Evolutionary conservation across 1,284 basidiomycete genomes (phyloP).

Genomic region (Phylloporus sp.): DNA sequence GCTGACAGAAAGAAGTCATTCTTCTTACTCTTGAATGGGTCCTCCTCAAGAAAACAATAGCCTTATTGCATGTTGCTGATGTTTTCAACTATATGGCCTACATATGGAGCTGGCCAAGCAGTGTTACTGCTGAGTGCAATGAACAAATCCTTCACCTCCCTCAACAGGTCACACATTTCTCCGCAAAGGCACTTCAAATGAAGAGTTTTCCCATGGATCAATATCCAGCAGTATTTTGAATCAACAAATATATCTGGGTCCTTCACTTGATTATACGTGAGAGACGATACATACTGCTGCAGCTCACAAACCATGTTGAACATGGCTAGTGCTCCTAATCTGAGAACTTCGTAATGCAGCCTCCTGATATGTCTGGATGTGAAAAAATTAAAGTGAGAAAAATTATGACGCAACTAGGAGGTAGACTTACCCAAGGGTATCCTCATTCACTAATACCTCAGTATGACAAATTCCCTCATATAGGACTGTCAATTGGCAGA

Average conservation of each 20-base stretch:
- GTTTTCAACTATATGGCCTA: neutral
- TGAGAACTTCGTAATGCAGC: neutral
- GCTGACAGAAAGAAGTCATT: neutral
- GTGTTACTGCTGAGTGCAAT: neutral
- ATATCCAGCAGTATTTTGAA: neutral
- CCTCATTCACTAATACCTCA: neutral
- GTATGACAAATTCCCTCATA: neutral
- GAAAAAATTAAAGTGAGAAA: neutral
- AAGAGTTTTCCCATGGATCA: neutral
- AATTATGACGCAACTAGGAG: neutral
- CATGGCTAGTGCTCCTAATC: neutral
- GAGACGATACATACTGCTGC: neutral
- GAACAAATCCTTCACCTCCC: neutral
- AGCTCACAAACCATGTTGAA: conserved; percentile 12
- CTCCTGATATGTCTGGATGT: neutral
- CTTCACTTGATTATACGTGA: neutral
- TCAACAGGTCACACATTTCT: neutral
- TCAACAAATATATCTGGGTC: conserved; percentile 4
- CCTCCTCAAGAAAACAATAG: conserved; percentile 1
- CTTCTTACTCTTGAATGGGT: neutral
- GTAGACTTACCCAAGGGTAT: neutral
- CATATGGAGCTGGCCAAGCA: neutral
- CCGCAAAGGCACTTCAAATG: neutral
- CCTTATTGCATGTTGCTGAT: neutral
- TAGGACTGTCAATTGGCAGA: neutral